Base-by-base conservation (phyloP, 176 grass and related monocot genomes). In the Oryza nivara region DNA sequence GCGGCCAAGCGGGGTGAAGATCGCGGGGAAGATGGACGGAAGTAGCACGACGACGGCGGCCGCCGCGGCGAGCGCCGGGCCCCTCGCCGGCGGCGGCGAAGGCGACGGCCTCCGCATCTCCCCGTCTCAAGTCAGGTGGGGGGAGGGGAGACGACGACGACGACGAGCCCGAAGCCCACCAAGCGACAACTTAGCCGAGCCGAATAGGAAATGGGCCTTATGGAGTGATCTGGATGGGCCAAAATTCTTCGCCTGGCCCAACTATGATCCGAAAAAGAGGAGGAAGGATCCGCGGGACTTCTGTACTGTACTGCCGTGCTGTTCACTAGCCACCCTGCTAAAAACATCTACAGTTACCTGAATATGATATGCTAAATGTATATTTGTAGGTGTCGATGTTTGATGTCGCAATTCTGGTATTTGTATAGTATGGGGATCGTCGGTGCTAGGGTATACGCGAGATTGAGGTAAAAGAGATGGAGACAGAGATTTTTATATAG, bases 1-100 rank as follows among this genome's bases (percentile, higher is more conserved):
- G 75, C 58, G 77, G 4, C 89, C 93, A 30, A 93, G 89, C 22
- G 89, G 91, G 40, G 80, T 88, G 73, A 95, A 89, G 11, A 92
- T 45, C 43, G 77, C 40, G 3, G 93, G 89, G 75, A 89, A 90
- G 13, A 95, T 65, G 61, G 70, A 41, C 38, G 93, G 96, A 11
- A 95, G 88, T 2, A 98, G 84, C 45, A 95, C 67, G 30, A 95
- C 67, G 30, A 95, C 70, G 16, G 41, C 68, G 4, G 79, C 88
- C 8, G 80, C 88, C 9, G 79, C 79, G 8, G 64, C 69, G 25
- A 82, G 49, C 26, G 68, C 74, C 79, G 84, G 79, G 20, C 58
- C 88, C 79, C 79, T 90, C 79, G 74, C 84, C 79, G 79, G 74
- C 72, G 74, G 19, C 44, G 72, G 67, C 22, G 83, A 89, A 63